Evolutionary conservation across 495 filamentous ascomycete genomes (phyloP), one percentile per base, ranked within the genome.

Genomic region (Talaromyces proteolyticus): DNA sequence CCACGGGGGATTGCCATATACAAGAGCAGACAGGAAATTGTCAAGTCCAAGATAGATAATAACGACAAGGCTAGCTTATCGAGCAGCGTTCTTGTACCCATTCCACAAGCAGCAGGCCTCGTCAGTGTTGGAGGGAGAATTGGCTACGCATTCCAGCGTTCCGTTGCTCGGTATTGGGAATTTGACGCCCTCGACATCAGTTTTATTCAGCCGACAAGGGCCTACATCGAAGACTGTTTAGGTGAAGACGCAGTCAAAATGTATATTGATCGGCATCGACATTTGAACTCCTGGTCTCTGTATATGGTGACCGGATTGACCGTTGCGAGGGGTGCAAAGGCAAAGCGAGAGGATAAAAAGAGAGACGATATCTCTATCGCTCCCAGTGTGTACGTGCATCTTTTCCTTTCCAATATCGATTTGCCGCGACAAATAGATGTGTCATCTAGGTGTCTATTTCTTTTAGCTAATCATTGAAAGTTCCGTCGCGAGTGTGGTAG

Each of bases 271-370:
- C n/a, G 37, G 12, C n/a, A 39, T n/a, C 22, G 26, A 14, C 7
- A 47, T 6, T 25, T 25, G 16, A 29, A 23, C 29, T 3, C 44
- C 14, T 47, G 44, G 44, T 47, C 44, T 18, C 19, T 47, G 20
- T 47, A 25, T 18, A 47, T 47, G 44, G 29, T 47, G 14, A 47
- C 44, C 7, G 44, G 44, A 10, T n/a, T 47, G 20, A 23, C 44
- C 6, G 29, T 47, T 20, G 44, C 44, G 26, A 25, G 44, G 23
- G 42, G 42, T 44, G 24, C 24, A 6, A 47, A n/a, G 6, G 44
- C 12, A 23, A 7, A 34, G 12, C 6, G 29, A 25, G 16, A 18
- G 4, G 24, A 29, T 17, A 23, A 37, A n/a, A 37, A 47, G 12
- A 23, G 44, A 17, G 8, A 23, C 10, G 24, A 19, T 17, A 10